Base-by-base conservation (phyloP, 2,329 filamentous ascomycete species). In the Macrophomina phaseolina region DNA sequence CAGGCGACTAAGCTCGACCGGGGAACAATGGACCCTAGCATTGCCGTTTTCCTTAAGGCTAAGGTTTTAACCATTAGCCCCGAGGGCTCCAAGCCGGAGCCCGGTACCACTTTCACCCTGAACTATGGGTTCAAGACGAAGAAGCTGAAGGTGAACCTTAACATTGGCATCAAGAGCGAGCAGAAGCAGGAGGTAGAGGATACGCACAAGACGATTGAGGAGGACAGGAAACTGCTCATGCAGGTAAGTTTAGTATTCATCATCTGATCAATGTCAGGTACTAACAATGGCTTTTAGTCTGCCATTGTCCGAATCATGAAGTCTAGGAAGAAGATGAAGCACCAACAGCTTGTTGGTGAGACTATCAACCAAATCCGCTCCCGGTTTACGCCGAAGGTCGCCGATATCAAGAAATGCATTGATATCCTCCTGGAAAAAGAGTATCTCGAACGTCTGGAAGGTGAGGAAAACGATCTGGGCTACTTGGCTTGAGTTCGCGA, bases 271-370 rank as follows among this genome's bases (percentile, higher is more conserved):
- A 18, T n/a, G 28, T 38, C 34, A 32, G n/a, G 2, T 28, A n/a
- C 34, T 58, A 30, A 49, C 70, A 67, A 81, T n/a, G 1, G 76
- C 81, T 70, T 61, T 66, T 9, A 99, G 94, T 98, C 95, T 69
- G 94, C 94, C 30, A 98, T 99, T 79, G 95, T 99, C 67, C 92
- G 95, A 75, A 97, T 99, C 83, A 99, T 99, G 95, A 99, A 99
- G 84, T 96, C 94, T 3, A 91, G 95, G 68, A 98, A 99, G 89
- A 92, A 91, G 83, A 96, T 98, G 92, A 98, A 97, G 87, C 94
- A 99, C 81, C 89, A 90, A 69, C 91, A 95, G 76, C 89, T 99
- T 12, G 93, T 99, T 65, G 90, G 92, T 76, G 95, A 99, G 81
- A 96, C 94, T 30, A 98, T 99, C 78, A 91, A 90, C 75, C 95